These are phyloP conservation scores for Acanthamoeba castellanii DNA, from an alignment of 208 protist species.

Conservation along the genomic window DNA sequence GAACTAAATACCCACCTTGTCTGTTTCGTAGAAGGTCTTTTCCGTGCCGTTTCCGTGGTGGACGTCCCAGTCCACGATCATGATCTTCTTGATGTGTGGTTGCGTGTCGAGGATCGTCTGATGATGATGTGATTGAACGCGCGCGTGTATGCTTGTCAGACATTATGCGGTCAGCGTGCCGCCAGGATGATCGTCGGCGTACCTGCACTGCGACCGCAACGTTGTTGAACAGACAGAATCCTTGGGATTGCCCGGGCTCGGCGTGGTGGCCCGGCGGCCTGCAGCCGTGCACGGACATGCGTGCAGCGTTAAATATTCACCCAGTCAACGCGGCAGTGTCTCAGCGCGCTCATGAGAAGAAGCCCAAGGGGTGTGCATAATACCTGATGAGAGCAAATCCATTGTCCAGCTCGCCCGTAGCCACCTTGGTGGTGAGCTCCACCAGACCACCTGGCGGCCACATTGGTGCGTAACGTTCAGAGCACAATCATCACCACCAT, in stretches of 20 bases:
- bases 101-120: conserved; percentile 30
- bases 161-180: too few relatives aligned
- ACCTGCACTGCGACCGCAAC: background rate
- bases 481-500: background rate
- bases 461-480: too few relatives aligned
- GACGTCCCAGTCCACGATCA: conserved; percentile 56
- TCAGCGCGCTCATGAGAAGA: too few relatives aligned
- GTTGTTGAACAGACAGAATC: conserved; percentile 54
- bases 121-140: background rate
- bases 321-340: background rate
- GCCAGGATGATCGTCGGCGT: too few relatives aligned
- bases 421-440: conserved; percentile 58
- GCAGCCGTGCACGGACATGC: background rate
- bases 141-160: background rate
- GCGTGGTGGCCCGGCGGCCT: conserved; percentile 54
- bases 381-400: conserved; percentile 47
- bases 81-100: conserved; percentile 56
- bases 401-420: conserved; percentile 23
- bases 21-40: conserved; percentile 28
- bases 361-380: background rate
- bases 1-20: background rate
- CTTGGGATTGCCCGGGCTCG: background rate
- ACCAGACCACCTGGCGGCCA: background rate
- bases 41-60: conserved; percentile 42
- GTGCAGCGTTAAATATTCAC: too few relatives aligned